phyloP scores from a whole-genome alignment of 1,139 yeast genomes.

The Scheffersomyces segobiensis region DNA sequence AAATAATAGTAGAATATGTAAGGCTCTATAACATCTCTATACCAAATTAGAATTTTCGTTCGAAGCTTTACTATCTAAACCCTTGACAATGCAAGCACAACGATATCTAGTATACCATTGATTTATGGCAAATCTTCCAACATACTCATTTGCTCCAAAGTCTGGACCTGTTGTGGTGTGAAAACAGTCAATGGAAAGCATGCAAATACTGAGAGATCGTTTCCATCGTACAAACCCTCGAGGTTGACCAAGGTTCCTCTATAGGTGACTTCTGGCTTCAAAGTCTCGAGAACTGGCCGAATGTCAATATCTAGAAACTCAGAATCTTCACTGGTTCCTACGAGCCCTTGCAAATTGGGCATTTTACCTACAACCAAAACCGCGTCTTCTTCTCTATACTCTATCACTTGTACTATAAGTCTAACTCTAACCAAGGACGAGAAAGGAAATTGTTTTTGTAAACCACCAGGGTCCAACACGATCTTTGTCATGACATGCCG shows the following conservation, averaged over 20 bases:
- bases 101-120: not conserved
- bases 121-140: slow-evolving; percentile 11
- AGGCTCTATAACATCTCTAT: no score
- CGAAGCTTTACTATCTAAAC: no score
- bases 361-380: slow-evolving; percentile 9
- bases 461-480: slow-evolving; percentile 26
- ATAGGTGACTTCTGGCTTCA: slow-evolving; percentile 3
- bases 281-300: not conserved
- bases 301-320: slow-evolving; percentile 8
- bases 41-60: no score
- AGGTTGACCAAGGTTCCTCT: slow-evolving; percentile 12
- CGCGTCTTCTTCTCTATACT: slow-evolving; percentile 13
- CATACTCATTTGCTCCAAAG: slow-evolving; percentile 13
- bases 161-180: slow-evolving; percentile 5
- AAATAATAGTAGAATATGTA: no score
- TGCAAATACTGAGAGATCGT: slow-evolving; percentile 17
- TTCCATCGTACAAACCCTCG: slow-evolving; percentile 20
- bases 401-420: slow-evolving; percentile 30
- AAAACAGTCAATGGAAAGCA: slow-evolving; percentile 15
- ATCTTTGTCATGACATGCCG: slow-evolving; percentile 25
- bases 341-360: not conserved
- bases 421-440: slow-evolving; percentile 25
- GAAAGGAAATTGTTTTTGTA: slow-evolving; percentile 20
- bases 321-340: slow-evolving; percentile 3
- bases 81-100: no score